A percentile compares a stretch with the other conserved stretches of the same genome.
These are phyloP conservation scores for Coniophora puteana DNA, from an alignment of 1,284 basidiomycete species.

Conservation along the genomic window DNA sequence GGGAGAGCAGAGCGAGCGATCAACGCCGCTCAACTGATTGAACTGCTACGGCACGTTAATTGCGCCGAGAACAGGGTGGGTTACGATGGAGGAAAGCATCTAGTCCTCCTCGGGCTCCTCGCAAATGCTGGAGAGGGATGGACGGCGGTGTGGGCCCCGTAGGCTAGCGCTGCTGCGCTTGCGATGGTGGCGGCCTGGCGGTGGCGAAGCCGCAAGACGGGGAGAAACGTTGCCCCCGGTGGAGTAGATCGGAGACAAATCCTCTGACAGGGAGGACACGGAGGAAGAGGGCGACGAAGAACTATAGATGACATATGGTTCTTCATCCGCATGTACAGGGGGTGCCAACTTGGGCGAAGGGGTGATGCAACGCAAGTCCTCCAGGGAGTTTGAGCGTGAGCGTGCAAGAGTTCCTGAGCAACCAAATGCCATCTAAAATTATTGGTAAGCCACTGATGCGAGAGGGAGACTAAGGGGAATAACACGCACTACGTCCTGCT, in stretches of 20 bases:
- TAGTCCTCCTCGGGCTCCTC: slow-evolving; percentile 30
- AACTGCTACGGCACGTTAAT: too few relatives aligned
- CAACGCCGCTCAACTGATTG: too few relatives aligned
- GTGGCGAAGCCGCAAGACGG: slow-evolving; percentile 10
- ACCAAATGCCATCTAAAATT: slow-evolving; percentile 18
- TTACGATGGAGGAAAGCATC: background rate
- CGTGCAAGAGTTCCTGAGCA: slow-evolving; percentile 8
- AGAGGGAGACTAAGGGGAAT: background rate
- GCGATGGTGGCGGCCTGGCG: slow-evolving; percentile 23
- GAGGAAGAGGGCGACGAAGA: slow-evolving; percentile 28
- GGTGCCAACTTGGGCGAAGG: slow-evolving; percentile 22
- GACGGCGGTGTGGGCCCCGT: slow-evolving; percentile 25
- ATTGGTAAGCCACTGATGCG: background rate
- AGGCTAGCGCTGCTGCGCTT: slow-evolving; percentile 30
- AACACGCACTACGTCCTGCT: slow-evolving; percentile 21
- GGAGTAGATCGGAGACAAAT: slow-evolving; percentile 23
- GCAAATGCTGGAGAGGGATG: slow-evolving; percentile 28
- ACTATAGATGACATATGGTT: slow-evolving; percentile 31
- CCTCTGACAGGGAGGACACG: slow-evolving; percentile 29
- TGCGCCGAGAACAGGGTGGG: too few relatives aligned
- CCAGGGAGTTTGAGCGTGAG: background rate
- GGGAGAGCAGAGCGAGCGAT: too few relatives aligned
- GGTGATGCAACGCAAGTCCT: background rate
- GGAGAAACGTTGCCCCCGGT: slow-evolving; percentile 10
- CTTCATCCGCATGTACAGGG: slow-evolving; percentile 25